Percentiles rank a stretch among this genome's conserved stretches.
Evolutionary conservation across 176 grass and related monocot genomes (phyloP).

Genomic region (Leersia perrieri): DNA sequence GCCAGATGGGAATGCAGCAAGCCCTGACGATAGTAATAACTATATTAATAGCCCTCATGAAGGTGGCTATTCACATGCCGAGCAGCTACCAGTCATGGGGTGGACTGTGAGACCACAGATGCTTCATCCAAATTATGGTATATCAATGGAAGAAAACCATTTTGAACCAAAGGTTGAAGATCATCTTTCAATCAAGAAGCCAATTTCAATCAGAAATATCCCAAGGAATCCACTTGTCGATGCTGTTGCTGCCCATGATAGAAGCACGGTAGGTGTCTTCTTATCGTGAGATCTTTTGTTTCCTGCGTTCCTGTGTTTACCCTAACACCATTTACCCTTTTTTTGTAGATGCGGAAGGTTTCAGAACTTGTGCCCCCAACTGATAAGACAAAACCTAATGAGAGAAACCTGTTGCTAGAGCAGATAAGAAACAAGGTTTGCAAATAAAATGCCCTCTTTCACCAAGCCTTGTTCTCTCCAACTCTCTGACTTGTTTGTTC

Average conservation of each 20-base stretch:
- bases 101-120: constrained; percentile 61
- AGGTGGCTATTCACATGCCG: constrained; percentile 15
- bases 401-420: constrained; percentile 86
- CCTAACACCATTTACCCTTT: constrained; percentile 18
- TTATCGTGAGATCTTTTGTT: not conserved
- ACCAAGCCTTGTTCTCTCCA: too few relatives aligned
- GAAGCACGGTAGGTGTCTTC: constrained; percentile 72
- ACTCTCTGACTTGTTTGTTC: constrained; percentile 23
- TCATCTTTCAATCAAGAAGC: constrained; percentile 51
- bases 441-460: not conserved
- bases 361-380: constrained; percentile 56
- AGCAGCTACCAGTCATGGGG: constrained; percentile 46
- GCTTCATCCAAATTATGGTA: constrained; percentile 71
- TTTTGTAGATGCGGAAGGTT: constrained; percentile 87
- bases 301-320: constrained; percentile 20
- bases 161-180: constrained; percentile 42
- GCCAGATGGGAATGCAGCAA: not conserved
- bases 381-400: constrained; percentile 42
- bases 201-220: constrained; percentile 66
- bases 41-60: constrained; percentile 15
- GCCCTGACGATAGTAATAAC: constrained; percentile 28
- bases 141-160: constrained; percentile 50
- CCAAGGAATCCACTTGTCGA: constrained; percentile 93
- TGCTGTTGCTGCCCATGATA: constrained; percentile 92
- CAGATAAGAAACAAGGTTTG: constrained; percentile 95